Evolutionary conservation across 2,329 filamentous ascomycete genomes (phyloP), one percentile per base, ranked within the genome.

Genomic region (Magnaporthiopsis poae): DNA sequence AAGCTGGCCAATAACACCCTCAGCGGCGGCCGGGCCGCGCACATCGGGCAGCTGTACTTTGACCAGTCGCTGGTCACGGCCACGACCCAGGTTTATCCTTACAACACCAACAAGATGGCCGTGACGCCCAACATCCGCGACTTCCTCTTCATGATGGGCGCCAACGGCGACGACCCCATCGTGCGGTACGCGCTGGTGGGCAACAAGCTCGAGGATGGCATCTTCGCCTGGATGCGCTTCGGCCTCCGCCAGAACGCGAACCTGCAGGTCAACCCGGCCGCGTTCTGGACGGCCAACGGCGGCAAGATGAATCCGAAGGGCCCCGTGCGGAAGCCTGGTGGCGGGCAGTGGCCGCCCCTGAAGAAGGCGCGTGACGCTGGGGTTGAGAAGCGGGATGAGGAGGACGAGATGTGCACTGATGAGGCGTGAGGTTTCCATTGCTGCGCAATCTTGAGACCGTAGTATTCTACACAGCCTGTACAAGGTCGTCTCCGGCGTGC

Each of bases 41-140:
- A 88, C 74, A 79, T 87, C 60, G 85, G 85, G 21, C 85, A 88
- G 74, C 73, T 86, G 61, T 88, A 85, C 77, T 85, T 86, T 71
- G 84, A 87, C 73, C 81, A 86, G 71, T 77, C 79, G 69, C 80
- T 88, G 33, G 79, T 84, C 68, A 70, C 73, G 18, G 69, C 76
- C 29, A 80, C 87, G 67, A 81, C 85, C 69, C 72, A 72, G n/a
- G 77, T 76, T 2, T 69, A 71, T 0, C 84, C 85, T 0, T 83
- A 84, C 74, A 72, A 66, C 13, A 72, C 71, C 64, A 83, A 83
- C 72, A 75, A 60, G 7, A 76, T 79, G 70, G 67, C 68, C 0
- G 61, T 80, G 29, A 86, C 80, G 2, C 74, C 73, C 66, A 87
- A 87, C 71, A 73, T 75, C 15, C 75, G 82, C 0, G 85, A 88